Evolutionary conservation across 2,329 filamentous ascomycete genomes (phyloP), one percentile per base, ranked within the genome.

Genomic region (Tolypocladium ophioglossoides): DNA sequence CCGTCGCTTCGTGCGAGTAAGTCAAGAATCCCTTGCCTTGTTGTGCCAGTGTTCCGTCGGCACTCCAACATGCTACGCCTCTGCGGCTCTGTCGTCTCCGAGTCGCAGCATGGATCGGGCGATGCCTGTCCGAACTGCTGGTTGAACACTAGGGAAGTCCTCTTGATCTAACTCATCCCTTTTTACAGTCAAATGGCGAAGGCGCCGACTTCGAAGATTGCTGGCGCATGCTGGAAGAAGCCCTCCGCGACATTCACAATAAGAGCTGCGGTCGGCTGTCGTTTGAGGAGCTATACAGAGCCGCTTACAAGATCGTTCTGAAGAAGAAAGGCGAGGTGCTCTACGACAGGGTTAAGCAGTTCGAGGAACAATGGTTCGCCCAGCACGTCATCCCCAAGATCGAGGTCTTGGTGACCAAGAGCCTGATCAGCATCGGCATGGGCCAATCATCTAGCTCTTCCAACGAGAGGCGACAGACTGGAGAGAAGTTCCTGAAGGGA

Each of bases 261-360:
- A 91, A 95, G 68, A 94, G 95, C 68, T 91, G 91, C 56, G 95
- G 91, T 11, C 79, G 80, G 18, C 81, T 99, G 2, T 96, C 91
- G 1, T 99, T 96, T 73, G 94, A 99, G 70, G 87, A 95, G 64
- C 81, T 99, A 1, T 99, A 99, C 72, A 87, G 94, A 55, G 88
- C 88, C 53, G 89, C 90, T 6, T 99, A 99, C 72, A 92, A 94
- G 68, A 89, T 97, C 22, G 92, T 97, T 1, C 74, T 96, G 38
- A 88, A 87, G 70, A 95, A 92, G 72, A 86, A 91, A 61, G 91
- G 91, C 30, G 83, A 87, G 37, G 76, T 85, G 12, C 78, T 99
- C 1, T 97, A 97, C 70, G 80, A 87, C 6, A 78, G 81, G 11
- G 91, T 97, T 50, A 87, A 86, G 62, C 74, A 83, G 2, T 90